Base-by-base conservation (phyloP, 192 early-diverging fungal genomes). In the Backusella sp. region DNA sequence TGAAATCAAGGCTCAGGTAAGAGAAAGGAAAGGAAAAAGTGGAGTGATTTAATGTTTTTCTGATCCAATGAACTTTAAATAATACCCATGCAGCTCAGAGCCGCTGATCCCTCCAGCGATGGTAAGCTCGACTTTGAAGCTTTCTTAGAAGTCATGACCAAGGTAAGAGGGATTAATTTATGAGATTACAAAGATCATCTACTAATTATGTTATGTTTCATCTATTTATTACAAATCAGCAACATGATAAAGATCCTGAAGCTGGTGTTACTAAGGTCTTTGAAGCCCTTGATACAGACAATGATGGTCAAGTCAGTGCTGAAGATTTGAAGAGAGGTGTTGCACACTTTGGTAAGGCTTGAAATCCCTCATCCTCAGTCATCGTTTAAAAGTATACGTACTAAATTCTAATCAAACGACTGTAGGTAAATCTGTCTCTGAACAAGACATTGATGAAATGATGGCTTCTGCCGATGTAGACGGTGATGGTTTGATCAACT, bases 401-500 rank as follows among this genome's bases (percentile, higher is more conserved):
- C 62, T 46, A 30, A n/a, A 28, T 66, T 74, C 3, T n/a, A 39
- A 49, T 68, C 32, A 8, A 12, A 28, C 26, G 3, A 42, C 26
- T 19, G 19, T 46, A 74, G 73, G 73, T 30, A 41, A 74, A 19
- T 74, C 73, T 44, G 73, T 65, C 12, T 34, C 73, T 30, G 28
- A 14, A 12, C 23, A 42, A 35, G 73, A 74, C 11, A 26, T 74
- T 44, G 41, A 49, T 11, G 62, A 66, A 3, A 74, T 74, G 73
- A 36, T 74, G 21, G 70, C 36, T 39, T 92, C 91, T 72, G 93
- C 89, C 37, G 96, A 97, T 75, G 90, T 92, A 62, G 91, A 96
- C 73, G 93, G 93, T 39, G 95, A 96, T 76, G 95, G 95, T 65
- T 86, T 90, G 73, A 96, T 97, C 76, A 94, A 94, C 79, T 94